phyloP scores from a whole-genome alignment of 129 eudicot genomes.

The Artemisia annua region DNA sequence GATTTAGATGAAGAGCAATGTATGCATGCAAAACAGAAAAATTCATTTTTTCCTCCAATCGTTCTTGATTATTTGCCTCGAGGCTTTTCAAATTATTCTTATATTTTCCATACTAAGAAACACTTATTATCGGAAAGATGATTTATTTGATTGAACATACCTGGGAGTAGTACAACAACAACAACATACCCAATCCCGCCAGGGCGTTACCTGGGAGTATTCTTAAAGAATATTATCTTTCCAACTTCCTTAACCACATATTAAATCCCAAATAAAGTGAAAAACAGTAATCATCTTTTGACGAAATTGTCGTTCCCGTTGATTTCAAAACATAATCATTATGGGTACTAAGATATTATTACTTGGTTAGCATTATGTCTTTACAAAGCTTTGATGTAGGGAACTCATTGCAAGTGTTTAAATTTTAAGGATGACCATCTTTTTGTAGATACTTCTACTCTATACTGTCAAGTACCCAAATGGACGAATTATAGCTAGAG shows the following conservation, averaged over 20 bases:
- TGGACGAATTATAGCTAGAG: background rate
- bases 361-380: background rate
- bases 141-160: background rate
- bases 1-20: constrained; percentile 25
- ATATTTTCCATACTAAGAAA: constrained; percentile 1
- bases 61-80: constrained; percentile 2
- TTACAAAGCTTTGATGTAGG: background rate
- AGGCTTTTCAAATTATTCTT: constrained; percentile 4
- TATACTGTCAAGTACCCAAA: background rate
- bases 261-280: constrained; percentile 3
- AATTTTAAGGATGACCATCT: constrained; percentile 1
- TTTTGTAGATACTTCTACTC: background rate
- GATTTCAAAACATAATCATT: constrained; percentile 11
- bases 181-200: too few species aligned
- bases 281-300: constrained; percentile 1
- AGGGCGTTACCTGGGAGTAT: background rate
- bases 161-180: background rate
- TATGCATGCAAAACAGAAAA: constrained; percentile 18
- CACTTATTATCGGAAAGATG: background rate
- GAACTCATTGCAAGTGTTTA: background rate
- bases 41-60: constrained; percentile 1
- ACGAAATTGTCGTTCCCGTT: background rate
- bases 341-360: background rate
- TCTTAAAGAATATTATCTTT: background rate
- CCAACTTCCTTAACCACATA: constrained; percentile 1